Percentiles rank a stretch among this genome's conserved stretches.
phyloP scores from a whole-genome alignment of 169 alveolate genomes.

The Cryptosporidium baileyi region DNA sequence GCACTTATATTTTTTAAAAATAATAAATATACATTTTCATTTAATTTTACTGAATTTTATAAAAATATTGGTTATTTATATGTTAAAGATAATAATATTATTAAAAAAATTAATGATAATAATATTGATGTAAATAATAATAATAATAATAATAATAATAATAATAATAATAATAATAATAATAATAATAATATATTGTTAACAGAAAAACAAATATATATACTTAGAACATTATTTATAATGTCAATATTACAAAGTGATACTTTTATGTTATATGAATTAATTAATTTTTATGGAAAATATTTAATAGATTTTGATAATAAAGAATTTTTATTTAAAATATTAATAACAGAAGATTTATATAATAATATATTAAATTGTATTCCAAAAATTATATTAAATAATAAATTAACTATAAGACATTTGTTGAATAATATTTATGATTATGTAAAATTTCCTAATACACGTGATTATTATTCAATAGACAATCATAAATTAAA shows the following conservation, averaged over 20 bases:
- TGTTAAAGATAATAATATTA: background rate
- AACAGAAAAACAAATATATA: constrained; percentile 23
- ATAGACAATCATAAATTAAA: background rate
- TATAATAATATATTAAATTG: constrained; percentile 28
- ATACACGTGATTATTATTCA: constrained; percentile 20
- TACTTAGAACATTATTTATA: constrained; percentile 15
- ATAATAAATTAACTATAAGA: background rate
- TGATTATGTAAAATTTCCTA: constrained; percentile 22
- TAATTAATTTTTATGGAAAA: background rate
- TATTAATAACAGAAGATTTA: constrained; percentile 31
- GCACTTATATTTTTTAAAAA: constrained; percentile 80
- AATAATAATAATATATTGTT: background rate
- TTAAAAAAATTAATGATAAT: background rate
- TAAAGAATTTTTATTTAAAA: constrained; percentile 9
- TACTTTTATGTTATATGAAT: background rate
- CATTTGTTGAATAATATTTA: constrained; percentile 28
- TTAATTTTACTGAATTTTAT: constrained; percentile 82
- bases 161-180: background rate
- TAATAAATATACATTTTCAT: constrained; percentile 76
- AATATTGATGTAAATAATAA: background rate
- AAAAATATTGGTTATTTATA: constrained; percentile 48
- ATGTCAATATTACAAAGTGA: constrained; percentile 45
- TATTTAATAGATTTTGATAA: constrained; percentile 28
- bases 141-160: background rate
- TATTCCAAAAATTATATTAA: constrained; percentile 19